These are phyloP conservation scores for Alternaria triticina DNA, from an alignment of 2,329 filamentous ascomycete genomes.

Conservation along the genomic window DNA sequence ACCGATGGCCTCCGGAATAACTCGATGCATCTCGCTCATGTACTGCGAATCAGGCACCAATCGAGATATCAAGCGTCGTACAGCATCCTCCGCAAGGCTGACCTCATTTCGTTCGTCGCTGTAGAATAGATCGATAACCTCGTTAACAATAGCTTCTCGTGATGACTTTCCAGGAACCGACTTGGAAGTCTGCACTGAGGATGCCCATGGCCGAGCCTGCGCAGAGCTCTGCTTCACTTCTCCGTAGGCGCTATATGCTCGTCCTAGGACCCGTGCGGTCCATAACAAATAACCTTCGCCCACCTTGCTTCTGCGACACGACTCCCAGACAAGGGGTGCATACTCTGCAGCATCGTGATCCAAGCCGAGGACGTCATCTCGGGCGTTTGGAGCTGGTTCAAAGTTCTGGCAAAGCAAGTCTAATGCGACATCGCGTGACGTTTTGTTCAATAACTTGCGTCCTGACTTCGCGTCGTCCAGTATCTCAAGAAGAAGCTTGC, in stretches of 20 bases:
- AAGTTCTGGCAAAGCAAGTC: constrained; percentile 79
- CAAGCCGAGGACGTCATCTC: constrained; percentile 71
- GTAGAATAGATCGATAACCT: constrained; percentile 46
- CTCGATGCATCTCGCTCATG: constrained; percentile 35
- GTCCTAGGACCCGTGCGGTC: constrained; percentile 83
- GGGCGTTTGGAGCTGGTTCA: constrained; percentile 62
- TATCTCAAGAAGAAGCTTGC: constrained; percentile 78
- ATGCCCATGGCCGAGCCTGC: constrained; percentile 36
- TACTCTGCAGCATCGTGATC: constrained; percentile 69
- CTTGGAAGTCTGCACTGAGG: constrained; percentile 20
- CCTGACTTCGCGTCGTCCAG: constrained; percentile 72
- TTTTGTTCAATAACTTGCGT: constrained; percentile 70
- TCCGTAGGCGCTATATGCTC: constrained; percentile 73
- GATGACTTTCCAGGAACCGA: constrained; percentile 36
- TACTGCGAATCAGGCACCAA: constrained; percentile 30
- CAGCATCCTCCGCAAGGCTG: constrained; percentile 53
- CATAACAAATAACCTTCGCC: constrained; percentile 78
- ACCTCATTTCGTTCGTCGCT: constrained; percentile 50
- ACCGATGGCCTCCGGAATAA: constrained; percentile 39
- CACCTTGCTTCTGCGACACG: constrained; percentile 68
- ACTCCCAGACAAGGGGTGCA: constrained; percentile 75
- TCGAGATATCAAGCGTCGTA: constrained; percentile 40
- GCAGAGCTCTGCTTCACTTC: constrained; percentile 58
- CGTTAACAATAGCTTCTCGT: constrained; percentile 45
- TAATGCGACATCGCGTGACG: constrained; percentile 73